Evolutionary conservation across 1,284 basidiomycete species (phyloP).

Genomic region (Bondarzewia mesenterica): DNA sequence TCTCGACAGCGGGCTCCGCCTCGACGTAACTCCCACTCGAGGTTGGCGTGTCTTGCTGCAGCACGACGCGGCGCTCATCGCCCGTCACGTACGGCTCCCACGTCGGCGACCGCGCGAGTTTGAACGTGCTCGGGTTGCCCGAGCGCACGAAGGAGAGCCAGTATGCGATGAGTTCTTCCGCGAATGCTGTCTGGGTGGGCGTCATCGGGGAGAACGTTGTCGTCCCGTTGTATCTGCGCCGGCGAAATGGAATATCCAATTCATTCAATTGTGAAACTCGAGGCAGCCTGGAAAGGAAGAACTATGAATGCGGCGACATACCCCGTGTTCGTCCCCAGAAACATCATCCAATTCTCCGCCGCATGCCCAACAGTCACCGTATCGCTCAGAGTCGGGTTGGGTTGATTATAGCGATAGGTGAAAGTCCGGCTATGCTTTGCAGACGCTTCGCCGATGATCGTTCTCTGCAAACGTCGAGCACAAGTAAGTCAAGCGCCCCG

Average conservation of each 20-base stretch:
- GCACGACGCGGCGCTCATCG: constrained; percentile 29
- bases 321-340: constrained; percentile 51
- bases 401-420: constrained; percentile 52
- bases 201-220: constrained; percentile 31
- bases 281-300: not conserved
- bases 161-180: constrained; percentile 48
- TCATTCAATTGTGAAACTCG: not conserved
- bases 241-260: not conserved
- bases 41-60: constrained; percentile 32
- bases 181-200: constrained; percentile 36
- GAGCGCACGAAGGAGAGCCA: constrained; percentile 53
- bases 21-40: constrained; percentile 38
- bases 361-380: constrained; percentile 34
- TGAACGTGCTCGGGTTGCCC: constrained; percentile 42
- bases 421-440: constrained; percentile 27
- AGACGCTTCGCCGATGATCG: constrained; percentile 36
- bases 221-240: constrained; percentile 38
- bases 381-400: constrained; percentile 31
- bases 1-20: constrained; percentile 30
- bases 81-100: constrained; percentile 30
- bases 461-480: constrained; percentile 25
- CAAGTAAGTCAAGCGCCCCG: not conserved
- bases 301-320: constrained; percentile 17
- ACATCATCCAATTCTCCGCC: constrained; percentile 61
- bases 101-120: constrained; percentile 35